phyloP scores from a whole-genome alignment of 495 filamentous ascomycete genomes.

The Xylaria curta region DNA sequence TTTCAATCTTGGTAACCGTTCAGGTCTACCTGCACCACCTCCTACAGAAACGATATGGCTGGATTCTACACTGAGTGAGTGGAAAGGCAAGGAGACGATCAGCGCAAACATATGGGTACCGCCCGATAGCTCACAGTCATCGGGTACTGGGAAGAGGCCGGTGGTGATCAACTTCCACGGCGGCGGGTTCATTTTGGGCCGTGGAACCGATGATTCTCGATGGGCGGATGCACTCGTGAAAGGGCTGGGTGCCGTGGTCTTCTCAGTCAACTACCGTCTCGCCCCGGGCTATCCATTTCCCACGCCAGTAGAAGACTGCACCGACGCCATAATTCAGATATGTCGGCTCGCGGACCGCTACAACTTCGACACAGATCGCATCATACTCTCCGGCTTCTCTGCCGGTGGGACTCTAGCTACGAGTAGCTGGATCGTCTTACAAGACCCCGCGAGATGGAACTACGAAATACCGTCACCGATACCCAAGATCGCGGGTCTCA shows the following conservation, averaged over 20 bases:
- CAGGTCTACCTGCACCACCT: constrained; percentile 15
- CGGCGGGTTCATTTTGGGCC: constrained; percentile 70
- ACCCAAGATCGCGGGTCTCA: constrained; percentile 32
- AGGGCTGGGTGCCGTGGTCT: constrained; percentile 56
- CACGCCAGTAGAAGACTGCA: constrained; percentile 69
- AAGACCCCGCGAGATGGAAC: constrained; percentile 62
- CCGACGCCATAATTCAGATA: constrained; percentile 64
- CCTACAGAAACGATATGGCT: constrained; percentile 31
- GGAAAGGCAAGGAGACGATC: constrained; percentile 28
- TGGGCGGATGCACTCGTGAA: constrained; percentile 54
- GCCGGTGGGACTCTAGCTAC: constrained; percentile 78
- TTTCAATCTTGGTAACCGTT: constrained; percentile 29
- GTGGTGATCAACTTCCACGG: constrained; percentile 70
- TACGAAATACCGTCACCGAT: constrained; percentile 21
- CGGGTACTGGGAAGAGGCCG: constrained; percentile 41
- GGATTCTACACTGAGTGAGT: constrained; percentile 30
- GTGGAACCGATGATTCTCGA: constrained; percentile 64
- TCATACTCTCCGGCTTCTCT: constrained; percentile 75
- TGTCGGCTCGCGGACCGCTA: constrained; percentile 54
- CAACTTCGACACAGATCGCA: constrained; percentile 33
- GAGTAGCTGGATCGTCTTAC: constrained; percentile 54
- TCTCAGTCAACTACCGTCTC: constrained; percentile 68
- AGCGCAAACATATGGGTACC: constrained; percentile 33
- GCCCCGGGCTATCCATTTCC: constrained; percentile 74
- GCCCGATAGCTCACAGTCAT: constrained; percentile 1